Conservation (phyloP, 345 rosid genomes). For the Citrus inodora region DNA sequence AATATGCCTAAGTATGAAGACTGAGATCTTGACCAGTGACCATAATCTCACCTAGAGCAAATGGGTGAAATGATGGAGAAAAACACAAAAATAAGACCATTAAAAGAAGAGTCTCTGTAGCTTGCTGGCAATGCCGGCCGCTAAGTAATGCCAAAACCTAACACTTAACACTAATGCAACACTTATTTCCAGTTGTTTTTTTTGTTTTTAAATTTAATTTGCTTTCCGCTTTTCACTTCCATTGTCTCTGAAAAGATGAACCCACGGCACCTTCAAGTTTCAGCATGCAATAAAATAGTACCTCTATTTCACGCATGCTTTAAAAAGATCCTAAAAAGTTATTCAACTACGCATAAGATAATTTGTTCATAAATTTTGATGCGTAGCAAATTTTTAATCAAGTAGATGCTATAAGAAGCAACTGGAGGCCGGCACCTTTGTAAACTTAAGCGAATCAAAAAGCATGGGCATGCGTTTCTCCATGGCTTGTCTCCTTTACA, state of each 20-base stretch:
- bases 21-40: neutral
- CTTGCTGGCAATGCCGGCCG: too few species aligned
- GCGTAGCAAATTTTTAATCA: neutral
- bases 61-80: slow-evolving; percentile 15
- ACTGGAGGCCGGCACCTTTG: neutral
- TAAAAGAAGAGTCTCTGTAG: slow-evolving; percentile 17
- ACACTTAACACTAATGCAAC: neutral
- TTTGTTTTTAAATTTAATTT: neutral
- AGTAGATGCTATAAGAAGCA: neutral
- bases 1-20: neutral
- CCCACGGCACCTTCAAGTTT: slow-evolving; percentile 23
- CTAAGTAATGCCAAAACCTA: slow-evolving; percentile 11
- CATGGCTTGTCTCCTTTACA: neutral
- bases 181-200: neutral
- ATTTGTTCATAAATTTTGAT: neutral
- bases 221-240: neutral
- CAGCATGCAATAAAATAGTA: slow-evolving; percentile 5
- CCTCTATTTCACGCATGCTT: slow-evolving; percentile 11
- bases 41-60: neutral
- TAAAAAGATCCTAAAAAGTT: neutral
- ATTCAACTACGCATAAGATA: neutral
- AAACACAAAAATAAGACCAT: neutral
- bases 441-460: too few species aligned
- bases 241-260: slow-evolving; percentile 34
- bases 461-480: slow-evolving; percentile 5